Conservation (phyloP, 805 yeast species). For the Candida tibetensis region DNA sequence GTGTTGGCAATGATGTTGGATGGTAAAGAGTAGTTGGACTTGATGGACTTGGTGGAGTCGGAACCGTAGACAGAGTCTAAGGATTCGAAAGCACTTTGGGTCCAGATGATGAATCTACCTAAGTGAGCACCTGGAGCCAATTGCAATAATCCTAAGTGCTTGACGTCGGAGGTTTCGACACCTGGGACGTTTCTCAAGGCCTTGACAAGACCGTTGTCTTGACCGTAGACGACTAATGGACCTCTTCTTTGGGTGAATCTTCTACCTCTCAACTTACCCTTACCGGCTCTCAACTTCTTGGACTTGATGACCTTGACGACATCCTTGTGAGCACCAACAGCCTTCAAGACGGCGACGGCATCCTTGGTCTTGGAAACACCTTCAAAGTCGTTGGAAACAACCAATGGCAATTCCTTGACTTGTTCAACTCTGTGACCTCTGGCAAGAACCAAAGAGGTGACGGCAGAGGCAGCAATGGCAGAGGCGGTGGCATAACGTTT, state of each 20-base stretch:
- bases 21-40: conserved; percentile 92
- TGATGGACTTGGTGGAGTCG: conserved; percentile 76
- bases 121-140: conserved; percentile 99
- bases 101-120: conserved; percentile 99
- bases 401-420: conserved; percentile 97
- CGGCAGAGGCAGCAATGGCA: conserved; percentile 98
- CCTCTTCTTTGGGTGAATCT: conserved; percentile 99
- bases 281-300: conserved; percentile 99
- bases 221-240: conserved; percentile 96
- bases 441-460: conserved; percentile 96
- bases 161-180: conserved; percentile 94
- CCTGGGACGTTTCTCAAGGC: conserved; percentile 99
- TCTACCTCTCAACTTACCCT: conserved; percentile 99
- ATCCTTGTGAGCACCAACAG: conserved; percentile 98
- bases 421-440: conserved; percentile 99
- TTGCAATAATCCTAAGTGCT: conserved; percentile 91
- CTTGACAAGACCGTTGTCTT: conserved; percentile 96
- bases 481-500: conserved; percentile 99
- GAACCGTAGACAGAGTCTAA: conserved; percentile 98
- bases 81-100: conserved; percentile 96
- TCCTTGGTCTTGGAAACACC: conserved; percentile 95
- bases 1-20: conserved; percentile 90
- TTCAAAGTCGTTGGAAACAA: conserved; percentile 91
- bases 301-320: conserved; percentile 97
- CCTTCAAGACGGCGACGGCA: conserved; percentile 96